Evolutionary conservation across 768 basidiomycete species (phyloP).

Genomic region (Xanthoconium stramineum): DNA sequence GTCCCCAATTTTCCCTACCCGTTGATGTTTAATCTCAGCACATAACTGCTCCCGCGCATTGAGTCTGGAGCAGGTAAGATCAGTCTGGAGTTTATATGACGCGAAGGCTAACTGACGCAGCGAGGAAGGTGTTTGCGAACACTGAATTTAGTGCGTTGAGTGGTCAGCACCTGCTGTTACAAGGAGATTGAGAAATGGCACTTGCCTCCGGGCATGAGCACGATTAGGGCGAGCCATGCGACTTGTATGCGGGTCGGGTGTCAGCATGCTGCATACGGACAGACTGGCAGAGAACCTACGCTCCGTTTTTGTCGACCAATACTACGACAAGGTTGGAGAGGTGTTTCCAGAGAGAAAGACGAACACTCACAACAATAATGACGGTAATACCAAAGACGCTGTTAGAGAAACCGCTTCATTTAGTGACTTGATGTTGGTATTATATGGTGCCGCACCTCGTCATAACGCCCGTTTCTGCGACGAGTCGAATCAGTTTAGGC

Average conservation of each 20-base stretch:
- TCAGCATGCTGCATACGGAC: not conserved
- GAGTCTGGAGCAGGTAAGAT: slow-evolving; percentile 5
- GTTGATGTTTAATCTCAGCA: slow-evolving; percentile 16
- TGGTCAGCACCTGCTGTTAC: not conserved
- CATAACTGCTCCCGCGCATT: slow-evolving; percentile 7
- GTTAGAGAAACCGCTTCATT: not conserved
- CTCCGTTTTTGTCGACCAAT: slow-evolving; percentile 14
- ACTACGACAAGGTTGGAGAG: slow-evolving; percentile 1
- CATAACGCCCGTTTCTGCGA: slow-evolving; percentile 14
- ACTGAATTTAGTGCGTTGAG: slow-evolving; percentile 1
- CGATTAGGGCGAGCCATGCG: slow-evolving; percentile 16
- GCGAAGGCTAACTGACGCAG: slow-evolving; percentile 11
- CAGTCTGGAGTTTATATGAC: not conserved
- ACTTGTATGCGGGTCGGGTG: not conserved
- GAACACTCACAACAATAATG: slow-evolving; percentile 12
- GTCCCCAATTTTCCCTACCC: not conserved
- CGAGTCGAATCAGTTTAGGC: slow-evolving; percentile 2
- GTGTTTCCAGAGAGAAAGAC: not conserved
- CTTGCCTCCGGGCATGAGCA: slow-evolving; percentile 20
- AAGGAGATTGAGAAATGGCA: too few relatives aligned
- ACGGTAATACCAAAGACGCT: slow-evolving; percentile 10
- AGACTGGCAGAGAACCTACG: not conserved
- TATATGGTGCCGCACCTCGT: slow-evolving; percentile 7
- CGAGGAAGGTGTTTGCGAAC: slow-evolving; percentile 17
- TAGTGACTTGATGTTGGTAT: too few relatives aligned